Evolutionary conservation across 2,329 filamentous ascomycete species (phyloP).

Genomic region (Colletotrichum spinosum): DNA sequence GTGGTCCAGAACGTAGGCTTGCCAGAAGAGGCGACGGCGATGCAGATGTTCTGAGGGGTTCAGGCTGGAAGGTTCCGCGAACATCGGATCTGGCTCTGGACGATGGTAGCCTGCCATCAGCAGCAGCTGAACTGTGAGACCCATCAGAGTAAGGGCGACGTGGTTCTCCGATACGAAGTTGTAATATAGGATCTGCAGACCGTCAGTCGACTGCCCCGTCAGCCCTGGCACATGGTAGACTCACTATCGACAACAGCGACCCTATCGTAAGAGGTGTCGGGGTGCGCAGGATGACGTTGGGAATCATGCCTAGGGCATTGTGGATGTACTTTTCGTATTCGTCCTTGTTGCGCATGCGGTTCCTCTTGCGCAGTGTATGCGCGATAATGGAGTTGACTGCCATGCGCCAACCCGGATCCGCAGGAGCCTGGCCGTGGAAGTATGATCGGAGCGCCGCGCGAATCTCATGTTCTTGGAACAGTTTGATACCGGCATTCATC

Average conservation of each 20-base stretch:
- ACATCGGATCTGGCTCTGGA: background rate
- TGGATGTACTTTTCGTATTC: conserved; percentile 32
- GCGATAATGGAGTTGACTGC: conserved; percentile 28
- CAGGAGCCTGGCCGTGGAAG: conserved; percentile 24
- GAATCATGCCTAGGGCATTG: conserved; percentile 31
- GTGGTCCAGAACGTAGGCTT: conserved; percentile 28
- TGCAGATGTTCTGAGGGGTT: conserved; percentile 11
- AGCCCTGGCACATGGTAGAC: background rate
- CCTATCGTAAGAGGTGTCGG: conserved; percentile 27
- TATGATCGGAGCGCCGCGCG: conserved; percentile 23
- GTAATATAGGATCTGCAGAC: conserved; percentile 19
- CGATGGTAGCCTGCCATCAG: conserved; percentile 31
- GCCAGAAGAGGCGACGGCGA: conserved; percentile 27
- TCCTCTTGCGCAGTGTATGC: conserved; percentile 16
- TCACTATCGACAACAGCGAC: conserved; percentile 19
- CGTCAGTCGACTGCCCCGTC: background rate
- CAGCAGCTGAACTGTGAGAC: conserved; percentile 19
- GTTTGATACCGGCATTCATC: conserved; percentile 1
- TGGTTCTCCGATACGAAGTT: conserved; percentile 30
- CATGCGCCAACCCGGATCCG: conserved; percentile 32
- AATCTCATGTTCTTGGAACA: conserved; percentile 31
- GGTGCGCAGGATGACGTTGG: conserved; percentile 20
- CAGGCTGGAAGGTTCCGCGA: background rate
- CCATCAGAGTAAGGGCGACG: conserved; percentile 14
- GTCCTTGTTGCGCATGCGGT: conserved; percentile 25